Conservation (phyloP, 164 flowering plant genomes). For the Pachysandra terminalis region DNA sequence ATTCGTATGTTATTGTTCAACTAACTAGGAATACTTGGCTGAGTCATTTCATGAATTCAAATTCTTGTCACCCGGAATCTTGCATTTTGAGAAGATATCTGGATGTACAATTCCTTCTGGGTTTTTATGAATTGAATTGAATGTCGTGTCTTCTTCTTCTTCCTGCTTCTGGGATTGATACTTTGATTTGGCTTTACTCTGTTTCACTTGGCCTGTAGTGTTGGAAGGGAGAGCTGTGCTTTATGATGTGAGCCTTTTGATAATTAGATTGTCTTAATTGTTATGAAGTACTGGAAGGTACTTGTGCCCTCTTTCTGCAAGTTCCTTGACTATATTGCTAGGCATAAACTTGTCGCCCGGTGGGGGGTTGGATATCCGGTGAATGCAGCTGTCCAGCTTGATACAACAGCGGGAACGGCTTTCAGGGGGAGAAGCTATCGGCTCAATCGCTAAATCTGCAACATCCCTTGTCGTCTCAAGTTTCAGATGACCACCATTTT, state of each 20-base stretch:
- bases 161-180: background rate
- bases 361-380: slow-evolving; percentile 55
- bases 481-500: background rate
- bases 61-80: too few relatives aligned
- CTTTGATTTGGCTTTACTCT: background rate
- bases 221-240: background rate
- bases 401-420: slow-evolving; percentile 37
- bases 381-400: slow-evolving; percentile 29
- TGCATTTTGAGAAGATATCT: too few relatives aligned
- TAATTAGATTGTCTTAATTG: background rate
- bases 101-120: background rate
- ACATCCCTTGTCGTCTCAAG: background rate
- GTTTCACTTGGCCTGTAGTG: too few relatives aligned
- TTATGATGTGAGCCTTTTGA: background rate
- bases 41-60: too few relatives aligned
- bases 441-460: slow-evolving; percentile 25
- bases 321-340: slow-evolving; percentile 25
- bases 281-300: background rate
- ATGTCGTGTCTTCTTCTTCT: background rate
- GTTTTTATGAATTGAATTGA: background rate
- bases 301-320: background rate
- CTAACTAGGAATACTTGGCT: too few relatives aligned
- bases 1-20: too few relatives aligned
- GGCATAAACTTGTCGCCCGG: slow-evolving; percentile 55
- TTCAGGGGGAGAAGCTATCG: slow-evolving; percentile 76